Percentiles rank a stretch among this genome's conserved stretches.
Evolutionary conservation across 108 stramenopile species (phyloP).

Genomic region (Fragilaria crotonensis): DNA sequence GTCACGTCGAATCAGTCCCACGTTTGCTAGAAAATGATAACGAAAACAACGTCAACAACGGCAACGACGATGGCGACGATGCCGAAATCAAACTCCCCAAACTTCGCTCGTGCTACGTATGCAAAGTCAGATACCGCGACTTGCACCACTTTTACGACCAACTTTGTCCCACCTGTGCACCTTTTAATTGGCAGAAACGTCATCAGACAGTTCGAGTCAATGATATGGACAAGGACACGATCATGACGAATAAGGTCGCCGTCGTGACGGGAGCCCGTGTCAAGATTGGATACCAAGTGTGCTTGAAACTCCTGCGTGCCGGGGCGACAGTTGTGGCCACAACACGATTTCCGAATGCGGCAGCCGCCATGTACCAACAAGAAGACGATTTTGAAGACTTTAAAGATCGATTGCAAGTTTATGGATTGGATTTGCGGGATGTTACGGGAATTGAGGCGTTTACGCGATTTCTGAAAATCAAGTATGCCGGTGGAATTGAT

Average conservation of each 20-base stretch:
- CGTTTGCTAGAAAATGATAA: slow-evolving; percentile 23
- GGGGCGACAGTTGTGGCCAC: slow-evolving; percentile 75
- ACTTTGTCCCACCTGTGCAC: slow-evolving; percentile 80
- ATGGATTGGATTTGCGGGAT: slow-evolving; percentile 82
- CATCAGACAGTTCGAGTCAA: slow-evolving; percentile 55
- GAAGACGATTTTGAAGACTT: slow-evolving; percentile 59
- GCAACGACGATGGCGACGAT: slow-evolving; percentile 9
- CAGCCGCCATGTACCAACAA: slow-evolving; percentile 44
- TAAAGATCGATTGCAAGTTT: slow-evolving; percentile 55
- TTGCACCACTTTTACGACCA: slow-evolving; percentile 89
- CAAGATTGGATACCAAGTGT: slow-evolving; percentile 85
- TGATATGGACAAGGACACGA: too few species aligned
- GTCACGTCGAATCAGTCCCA: slow-evolving; percentile 51
- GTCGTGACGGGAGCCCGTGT: slow-evolving; percentile 86
- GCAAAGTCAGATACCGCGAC: slow-evolving; percentile 71
- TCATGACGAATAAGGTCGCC: slow-evolving; percentile 41
- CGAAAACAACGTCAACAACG: background rate
- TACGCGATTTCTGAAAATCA: slow-evolving; percentile 56
- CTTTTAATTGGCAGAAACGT: slow-evolving; percentile 75
- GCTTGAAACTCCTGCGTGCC: slow-evolving; percentile 74
- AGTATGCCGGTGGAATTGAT: slow-evolving; percentile 66
- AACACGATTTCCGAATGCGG: slow-evolving; percentile 79
- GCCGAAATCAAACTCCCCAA: slow-evolving; percentile 41
- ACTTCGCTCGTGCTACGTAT: slow-evolving; percentile 82
- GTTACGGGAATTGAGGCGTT: slow-evolving; percentile 80